Base-by-base conservation (phyloP, 176 grass and related monocot species). In the Echinochloa phyllopogon region DNA sequence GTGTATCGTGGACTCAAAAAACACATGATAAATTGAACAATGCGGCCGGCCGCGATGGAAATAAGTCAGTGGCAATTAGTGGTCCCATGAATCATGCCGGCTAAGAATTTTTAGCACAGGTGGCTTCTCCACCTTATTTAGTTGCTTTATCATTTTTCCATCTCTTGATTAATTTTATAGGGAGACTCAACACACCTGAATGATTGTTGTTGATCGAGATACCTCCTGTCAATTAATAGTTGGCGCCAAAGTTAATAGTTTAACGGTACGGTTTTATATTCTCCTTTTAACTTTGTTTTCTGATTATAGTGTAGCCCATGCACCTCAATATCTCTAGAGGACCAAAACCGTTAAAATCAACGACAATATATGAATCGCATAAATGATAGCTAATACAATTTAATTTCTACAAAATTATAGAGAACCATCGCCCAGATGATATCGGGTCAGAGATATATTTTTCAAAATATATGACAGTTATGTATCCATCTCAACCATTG, bases 141-240 rank as follows among this genome's bases (percentile, higher is more conserved):
- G 7, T 57, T 76, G 56, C 41, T 4, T 24, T 23, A 6, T 40
- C 17, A 8, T 44, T 40, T 17, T 77, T 27, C 11, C 53, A 6
- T 55, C 40, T 37, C 21, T 39, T 75, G 29, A 53, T 39, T 75
- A 17, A 53, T 75, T 56, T 74, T 27, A 74, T 25, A 18, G 27
- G 10, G 48, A 42, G 2, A 21, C 6, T n/a, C 10, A 13, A 29
- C 29, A 25, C 45, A 27, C 45, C 47, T 18, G 45, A 74, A 74
- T 51, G 47, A 74, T 74, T 74, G 69, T 74, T 74, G 69, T 48
- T 41, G 21, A 17, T 47, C 27, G 44, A 27, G n/a, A 49, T 29
- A 14, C 12, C 23, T 72, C 10, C 13, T 72, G 43, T 71, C 6
- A 11, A 25, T 17, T 37, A 65, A 38, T 17, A 37, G 29, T 65